Evolutionary conservation across 148 eudicot genomes (phyloP), one percentile per base, ranked within the genome.

Genomic region (Cornus kousa): DNA sequence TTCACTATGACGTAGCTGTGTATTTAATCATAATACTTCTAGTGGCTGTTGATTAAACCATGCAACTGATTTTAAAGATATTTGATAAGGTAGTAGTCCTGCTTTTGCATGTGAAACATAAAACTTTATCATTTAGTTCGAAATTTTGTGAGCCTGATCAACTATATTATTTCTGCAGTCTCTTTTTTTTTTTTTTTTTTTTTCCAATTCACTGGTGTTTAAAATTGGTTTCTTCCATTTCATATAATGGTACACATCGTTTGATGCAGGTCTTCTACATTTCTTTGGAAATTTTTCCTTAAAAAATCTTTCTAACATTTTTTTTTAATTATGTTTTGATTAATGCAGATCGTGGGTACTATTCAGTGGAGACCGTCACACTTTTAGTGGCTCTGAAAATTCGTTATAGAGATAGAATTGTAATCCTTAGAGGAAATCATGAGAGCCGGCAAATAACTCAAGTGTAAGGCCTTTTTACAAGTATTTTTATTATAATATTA

Each of bases 331-430:
- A 4, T 67, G 35, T 22, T 35, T 50, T 32, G 69, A 62, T 43
- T 69, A 5, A 11, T 55, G 73, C 80, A 83, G 86, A 83, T 68
- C 86, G 86, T 68, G 86, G 86, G 5, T 83, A 83, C 71, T 83
- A 83, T 69, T 83, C 86, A 11, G 86, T 83, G 73, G 86, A 83
- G 77, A 83, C 86, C n/a, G 86, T 83, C 46, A 76, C 83, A 40
- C 78, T 83, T 40, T 74, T 83, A 57, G 86, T 83, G 39, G 86
- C 86, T 48, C 77, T 83, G 72, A 83, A 83, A 80, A 83, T 83
- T 67, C 83, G 86, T 67, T 83, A 83, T 68, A 80, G 80, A 72
- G 86, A 83, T 68, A 83, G 83, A 77, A 71, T 83, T 73, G 80
- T 83, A 50, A 83, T 83, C 66, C 86, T 83, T 64, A 80, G 86